Percentiles rank a stretch among this genome's conserved stretches.
Conservation (phyloP, 257 asterid genomes). For the Solanum phureja region DNA sequence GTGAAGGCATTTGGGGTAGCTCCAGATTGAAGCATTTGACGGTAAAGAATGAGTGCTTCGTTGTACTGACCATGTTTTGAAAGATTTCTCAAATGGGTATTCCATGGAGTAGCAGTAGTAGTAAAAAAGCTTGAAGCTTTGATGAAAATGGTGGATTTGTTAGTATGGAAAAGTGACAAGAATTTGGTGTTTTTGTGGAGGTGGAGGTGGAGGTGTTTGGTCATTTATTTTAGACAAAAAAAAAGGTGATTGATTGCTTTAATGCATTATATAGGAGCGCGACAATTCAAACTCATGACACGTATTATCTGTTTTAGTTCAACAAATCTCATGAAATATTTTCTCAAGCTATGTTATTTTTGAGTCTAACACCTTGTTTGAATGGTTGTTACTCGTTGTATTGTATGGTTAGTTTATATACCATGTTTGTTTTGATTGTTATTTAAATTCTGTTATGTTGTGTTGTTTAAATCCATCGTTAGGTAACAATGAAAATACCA, state of each 20-base stretch:
- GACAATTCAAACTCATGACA: neutral
- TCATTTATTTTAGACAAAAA: constrained; percentile 19
- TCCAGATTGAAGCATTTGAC: constrained; percentile 64
- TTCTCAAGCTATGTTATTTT: too few relatives aligned
- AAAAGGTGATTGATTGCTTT: neutral
- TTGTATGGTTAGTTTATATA: too few relatives aligned
- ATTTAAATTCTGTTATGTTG: too few relatives aligned
- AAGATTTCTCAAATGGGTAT: constrained; percentile 51
- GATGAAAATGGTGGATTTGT: constrained; percentile 3
- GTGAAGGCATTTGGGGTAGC: constrained; percentile 74
- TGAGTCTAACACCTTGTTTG: too few relatives aligned
- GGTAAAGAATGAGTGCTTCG: constrained; percentile 47
- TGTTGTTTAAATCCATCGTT: too few relatives aligned
- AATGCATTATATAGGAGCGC: neutral
- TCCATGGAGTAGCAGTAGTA: constrained; percentile 42
- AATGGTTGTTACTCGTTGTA: too few relatives aligned
- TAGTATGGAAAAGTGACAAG: constrained; percentile 1
- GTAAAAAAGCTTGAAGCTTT: neutral
- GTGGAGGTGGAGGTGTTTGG: constrained; percentile 7
- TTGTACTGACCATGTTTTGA: constrained; percentile 52
- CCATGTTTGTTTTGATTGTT: too few relatives aligned
- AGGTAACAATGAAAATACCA: too few relatives aligned
- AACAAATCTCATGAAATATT: neutral
- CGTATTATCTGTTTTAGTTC: neutral
- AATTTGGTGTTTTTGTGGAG: constrained; percentile 5